A percentile compares a stretch with the other conserved stretches of the same genome.
Conservation (phyloP, 495 filamentous ascomycete genomes). For the Collariella sp. region DNA sequence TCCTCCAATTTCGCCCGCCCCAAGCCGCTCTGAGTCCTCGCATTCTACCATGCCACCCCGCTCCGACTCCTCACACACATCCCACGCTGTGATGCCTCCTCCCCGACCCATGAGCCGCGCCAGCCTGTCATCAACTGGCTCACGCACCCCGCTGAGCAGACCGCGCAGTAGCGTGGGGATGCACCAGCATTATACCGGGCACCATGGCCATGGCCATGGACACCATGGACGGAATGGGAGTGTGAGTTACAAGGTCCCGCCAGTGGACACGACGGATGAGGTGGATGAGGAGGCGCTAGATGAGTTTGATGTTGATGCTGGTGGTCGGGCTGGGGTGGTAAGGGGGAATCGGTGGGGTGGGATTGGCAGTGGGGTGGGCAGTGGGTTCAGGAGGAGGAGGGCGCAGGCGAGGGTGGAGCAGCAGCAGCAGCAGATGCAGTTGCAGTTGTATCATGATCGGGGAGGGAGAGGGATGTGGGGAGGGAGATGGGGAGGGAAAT, state of each 20-base stretch:
- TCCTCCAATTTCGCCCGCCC: slow-evolving; percentile 45
- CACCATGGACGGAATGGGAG: slow-evolving; percentile 39
- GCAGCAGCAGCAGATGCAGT: no score
- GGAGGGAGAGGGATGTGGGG: no score
- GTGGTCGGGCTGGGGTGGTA: no score
- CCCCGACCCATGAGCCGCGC: slow-evolving; percentile 56
- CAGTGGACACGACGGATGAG: slow-evolving; percentile 22
- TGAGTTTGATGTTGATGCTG: no score
- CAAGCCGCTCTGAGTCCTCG: slow-evolving; percentile 43
- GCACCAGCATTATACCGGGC: neutral
- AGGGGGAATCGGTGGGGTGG: no score
- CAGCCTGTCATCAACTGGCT: slow-evolving; percentile 45
- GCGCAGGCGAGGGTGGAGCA: no score
- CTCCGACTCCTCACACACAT: slow-evolving; percentile 31
- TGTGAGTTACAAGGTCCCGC: slow-evolving; percentile 35
- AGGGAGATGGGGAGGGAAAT: no score
- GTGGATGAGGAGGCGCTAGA: slow-evolving; percentile 13
- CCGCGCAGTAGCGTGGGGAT: slow-evolving; percentile 45
- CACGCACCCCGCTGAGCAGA: slow-evolving; percentile 56
- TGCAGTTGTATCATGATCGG: no score
- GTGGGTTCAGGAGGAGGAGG: no score
- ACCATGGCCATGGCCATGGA: slow-evolving; percentile 27
- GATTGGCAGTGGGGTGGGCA: no score
- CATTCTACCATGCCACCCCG: slow-evolving; percentile 45
- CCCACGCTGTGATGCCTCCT: slow-evolving; percentile 41